Evolutionary conservation across 805 yeast genomes (phyloP).

Genomic region (Maudiozyma bulderi): DNA sequence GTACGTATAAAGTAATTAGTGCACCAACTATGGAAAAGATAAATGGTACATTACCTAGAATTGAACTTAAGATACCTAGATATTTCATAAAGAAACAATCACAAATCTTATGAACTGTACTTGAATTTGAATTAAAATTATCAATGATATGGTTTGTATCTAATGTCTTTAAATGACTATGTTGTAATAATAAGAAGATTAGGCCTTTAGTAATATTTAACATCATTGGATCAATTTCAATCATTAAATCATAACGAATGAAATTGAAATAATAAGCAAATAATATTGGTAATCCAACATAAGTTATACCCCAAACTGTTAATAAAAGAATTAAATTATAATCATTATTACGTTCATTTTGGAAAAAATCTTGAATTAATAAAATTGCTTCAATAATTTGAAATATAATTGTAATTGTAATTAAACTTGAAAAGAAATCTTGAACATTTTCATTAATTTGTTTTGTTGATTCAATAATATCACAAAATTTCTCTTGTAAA

Average conservation of each 20-base stretch:
- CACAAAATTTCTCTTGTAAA: constrained; percentile 16
- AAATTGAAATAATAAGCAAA: constrained; percentile 24
- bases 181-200: constrained; percentile 12
- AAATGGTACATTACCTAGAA: constrained; percentile 3
- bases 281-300: constrained; percentile 14
- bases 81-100: background rate
- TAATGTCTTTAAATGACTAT: background rate
- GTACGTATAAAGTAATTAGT: constrained; percentile 3
- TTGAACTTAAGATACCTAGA: background rate
- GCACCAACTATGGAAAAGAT: constrained; percentile 3
- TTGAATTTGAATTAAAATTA: background rate
- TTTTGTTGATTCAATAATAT: constrained; percentile 11
- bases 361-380: background rate
- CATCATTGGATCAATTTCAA: constrained; percentile 26
- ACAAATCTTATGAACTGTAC: background rate
- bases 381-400: constrained; percentile 15
- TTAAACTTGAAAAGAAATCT: constrained; percentile 19
- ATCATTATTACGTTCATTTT: background rate
- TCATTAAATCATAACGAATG: constrained; percentile 21
- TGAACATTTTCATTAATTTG: constrained; percentile 18
- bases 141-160: constrained; percentile 4
- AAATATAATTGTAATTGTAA: constrained; percentile 14
- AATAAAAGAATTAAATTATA: constrained; percentile 1
- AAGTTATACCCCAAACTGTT: constrained; percentile 11
- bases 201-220: constrained; percentile 19